Conservation (phyloP, 2,329 filamentous ascomycete genomes). For the Esteya vermicola region DNA sequence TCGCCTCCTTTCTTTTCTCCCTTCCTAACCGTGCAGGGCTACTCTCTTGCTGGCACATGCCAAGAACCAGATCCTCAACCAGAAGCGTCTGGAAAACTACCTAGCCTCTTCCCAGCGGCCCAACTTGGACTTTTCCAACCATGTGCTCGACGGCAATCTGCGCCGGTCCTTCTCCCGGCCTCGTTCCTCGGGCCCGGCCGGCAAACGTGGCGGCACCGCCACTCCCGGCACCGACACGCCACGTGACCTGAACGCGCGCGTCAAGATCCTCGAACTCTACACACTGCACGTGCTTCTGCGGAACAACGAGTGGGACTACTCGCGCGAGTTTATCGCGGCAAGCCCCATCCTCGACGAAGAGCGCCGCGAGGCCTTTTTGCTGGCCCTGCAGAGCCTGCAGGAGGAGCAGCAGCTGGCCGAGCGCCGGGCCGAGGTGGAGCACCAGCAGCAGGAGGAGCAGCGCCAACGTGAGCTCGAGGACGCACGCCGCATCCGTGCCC, state of each 20-base stretch:
- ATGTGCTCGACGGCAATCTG: conserved; percentile 33
- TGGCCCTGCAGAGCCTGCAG: conserved; percentile 68
- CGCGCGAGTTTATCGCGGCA: conserved; percentile 75
- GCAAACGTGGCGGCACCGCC: too few relatives aligned
- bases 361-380: conserved; percentile 73
- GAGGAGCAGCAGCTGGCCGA: conserved; percentile 71
- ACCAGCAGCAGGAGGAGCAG: conserved; percentile 40
- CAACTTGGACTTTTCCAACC: conserved; percentile 55
- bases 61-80: conserved; percentile 67
- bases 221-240: conserved; percentile 64
- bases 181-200: conserved; percentile 21
- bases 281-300: conserved; percentile 86
- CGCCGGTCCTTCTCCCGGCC: conserved; percentile 22
- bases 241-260: conserved; percentile 66
- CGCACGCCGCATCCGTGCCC: conserved; percentile 35
- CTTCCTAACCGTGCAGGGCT: conserved; percentile 38
- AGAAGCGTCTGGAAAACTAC: conserved; percentile 77
- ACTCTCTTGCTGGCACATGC: conserved; percentile 87
- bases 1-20: neutral
- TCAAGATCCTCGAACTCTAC: conserved; percentile 91
- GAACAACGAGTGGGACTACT: conserved; percentile 94
- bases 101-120: conserved; percentile 61
- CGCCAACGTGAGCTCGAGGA: conserved; percentile 43
- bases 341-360: conserved; percentile 87
- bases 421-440: conserved; percentile 46